Percentiles rank a stretch among this genome's conserved stretches.
Conservation (phyloP, 805 yeast species). For the Cyberlindnera americana region DNA sequence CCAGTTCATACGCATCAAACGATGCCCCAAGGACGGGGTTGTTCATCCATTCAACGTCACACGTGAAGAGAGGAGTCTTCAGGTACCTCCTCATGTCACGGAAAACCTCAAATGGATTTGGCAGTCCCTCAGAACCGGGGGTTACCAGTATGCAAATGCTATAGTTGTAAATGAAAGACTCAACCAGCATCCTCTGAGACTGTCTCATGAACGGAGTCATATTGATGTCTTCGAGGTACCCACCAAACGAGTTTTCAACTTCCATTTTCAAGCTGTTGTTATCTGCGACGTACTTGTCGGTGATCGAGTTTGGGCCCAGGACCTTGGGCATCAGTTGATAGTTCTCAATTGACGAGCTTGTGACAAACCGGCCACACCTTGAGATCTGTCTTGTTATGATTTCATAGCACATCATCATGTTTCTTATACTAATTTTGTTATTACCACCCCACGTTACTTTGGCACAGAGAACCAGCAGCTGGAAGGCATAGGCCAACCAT, state of each 20-base stretch:
- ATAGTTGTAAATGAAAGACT: constrained; percentile 42
- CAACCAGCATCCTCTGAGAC: constrained; percentile 36
- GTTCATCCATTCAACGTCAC: constrained; percentile 40
- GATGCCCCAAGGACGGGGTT: constrained; percentile 40
- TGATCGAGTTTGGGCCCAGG: constrained; percentile 1
- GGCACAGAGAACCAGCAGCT: constrained; percentile 37
- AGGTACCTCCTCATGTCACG: constrained; percentile 31
- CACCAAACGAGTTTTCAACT: constrained; percentile 8
- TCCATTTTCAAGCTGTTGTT: constrained; percentile 24
- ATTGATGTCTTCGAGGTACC: background rate
- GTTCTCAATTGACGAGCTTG: background rate
- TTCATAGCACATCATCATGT: constrained; percentile 34
- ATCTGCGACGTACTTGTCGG: constrained; percentile 1
- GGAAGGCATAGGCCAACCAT: constrained; percentile 40
- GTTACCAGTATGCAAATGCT: constrained; percentile 37
- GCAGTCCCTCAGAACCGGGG: constrained; percentile 31
- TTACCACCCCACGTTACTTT: constrained; percentile 29
- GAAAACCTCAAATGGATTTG: constrained; percentile 42
- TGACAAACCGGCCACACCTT: constrained; percentile 3
- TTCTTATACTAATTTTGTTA: constrained; percentile 16
- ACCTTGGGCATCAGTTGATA: background rate
- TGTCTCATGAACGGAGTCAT: constrained; percentile 6
- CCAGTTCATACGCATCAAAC: constrained; percentile 32
- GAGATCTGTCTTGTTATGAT: constrained; percentile 30
- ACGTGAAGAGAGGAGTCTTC: constrained; percentile 34